Evolutionary conservation across 371 early-diverging fungal genomes (phyloP).

Genomic region (Haplosporangium sp.): DNA sequence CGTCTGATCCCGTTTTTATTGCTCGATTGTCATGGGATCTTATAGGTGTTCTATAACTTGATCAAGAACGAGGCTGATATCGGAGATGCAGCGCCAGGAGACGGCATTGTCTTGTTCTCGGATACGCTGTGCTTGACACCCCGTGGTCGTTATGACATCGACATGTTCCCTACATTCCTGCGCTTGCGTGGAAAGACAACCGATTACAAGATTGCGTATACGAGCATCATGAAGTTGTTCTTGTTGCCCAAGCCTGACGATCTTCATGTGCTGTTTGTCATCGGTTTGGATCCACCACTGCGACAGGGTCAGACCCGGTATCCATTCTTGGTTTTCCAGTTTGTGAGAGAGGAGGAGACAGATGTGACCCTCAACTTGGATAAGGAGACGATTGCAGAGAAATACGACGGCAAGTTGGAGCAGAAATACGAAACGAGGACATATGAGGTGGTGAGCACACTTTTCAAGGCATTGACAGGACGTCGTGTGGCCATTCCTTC

Average conservation of each 20-base stretch:
- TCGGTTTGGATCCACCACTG: slow-evolving; percentile 96
- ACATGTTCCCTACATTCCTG: slow-evolving; percentile 91
- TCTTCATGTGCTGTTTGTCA: slow-evolving; percentile 89
- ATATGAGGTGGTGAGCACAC: slow-evolving; percentile 88
- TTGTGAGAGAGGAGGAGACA: slow-evolving; percentile 91
- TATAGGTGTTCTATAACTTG: slow-evolving; percentile 85
- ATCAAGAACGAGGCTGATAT: slow-evolving; percentile 93
- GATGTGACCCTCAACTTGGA: slow-evolving; percentile 87
- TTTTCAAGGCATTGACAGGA: slow-evolving; percentile 90
- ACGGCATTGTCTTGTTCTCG: slow-evolving; percentile 90
- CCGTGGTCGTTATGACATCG: slow-evolving; percentile 96
- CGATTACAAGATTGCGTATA: slow-evolving; percentile 96
- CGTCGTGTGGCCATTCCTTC: slow-evolving; percentile 85
- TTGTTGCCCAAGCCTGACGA: slow-evolving; percentile 95
- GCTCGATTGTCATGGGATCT: not conserved
- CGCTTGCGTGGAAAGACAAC: slow-evolving; percentile 97
- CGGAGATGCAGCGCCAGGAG: slow-evolving; percentile 83
- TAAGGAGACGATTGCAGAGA: slow-evolving; percentile 73
- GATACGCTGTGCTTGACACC: slow-evolving; percentile 93
- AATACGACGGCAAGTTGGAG: slow-evolving; percentile 85
- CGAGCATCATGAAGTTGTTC: slow-evolving; percentile 85
- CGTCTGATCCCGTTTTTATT: not conserved
- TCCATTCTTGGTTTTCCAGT: slow-evolving; percentile 96
- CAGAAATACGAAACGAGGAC: slow-evolving; percentile 91
- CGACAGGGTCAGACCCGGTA: slow-evolving; percentile 99